Evolutionary conservation across 2,329 filamentous ascomycete genomes (phyloP).

Genomic region (Penicillium oxalicum): DNA sequence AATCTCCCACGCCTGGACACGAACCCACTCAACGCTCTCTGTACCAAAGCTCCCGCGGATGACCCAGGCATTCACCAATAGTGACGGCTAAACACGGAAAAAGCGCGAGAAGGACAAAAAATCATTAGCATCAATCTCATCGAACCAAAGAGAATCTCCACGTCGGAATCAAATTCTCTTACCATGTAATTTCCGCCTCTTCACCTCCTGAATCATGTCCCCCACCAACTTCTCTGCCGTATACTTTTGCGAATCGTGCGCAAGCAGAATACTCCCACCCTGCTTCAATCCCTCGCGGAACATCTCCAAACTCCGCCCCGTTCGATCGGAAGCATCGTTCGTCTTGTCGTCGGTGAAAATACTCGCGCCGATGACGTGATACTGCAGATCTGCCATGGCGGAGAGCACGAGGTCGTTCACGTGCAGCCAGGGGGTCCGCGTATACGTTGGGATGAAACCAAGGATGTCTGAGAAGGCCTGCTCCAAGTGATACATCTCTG

Average conservation of each 20-base stretch:
- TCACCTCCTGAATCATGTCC: constrained; percentile 34
- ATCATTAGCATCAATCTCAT: neutral
- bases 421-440: constrained; percentile 43
- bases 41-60: constrained; percentile 51
- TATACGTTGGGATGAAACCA: constrained; percentile 44
- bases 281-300: constrained; percentile 28
- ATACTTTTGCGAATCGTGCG: constrained; percentile 35
- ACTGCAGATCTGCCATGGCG: constrained; percentile 39
- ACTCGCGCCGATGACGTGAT: constrained; percentile 41
- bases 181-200: constrained; percentile 37
- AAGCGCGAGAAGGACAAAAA: neutral
- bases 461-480: constrained; percentile 35
- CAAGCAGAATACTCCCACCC: constrained; percentile 30
- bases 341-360: constrained; percentile 43
- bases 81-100: constrained; percentile 41
- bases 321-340: constrained; percentile 27
- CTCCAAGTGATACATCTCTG: constrained; percentile 41
- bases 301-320: constrained; percentile 26
- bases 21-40: constrained; percentile 11
- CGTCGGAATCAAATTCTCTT: neutral
- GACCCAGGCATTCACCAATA: constrained; percentile 53
- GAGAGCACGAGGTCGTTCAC: constrained; percentile 28
- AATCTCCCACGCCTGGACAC: no score
- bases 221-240: constrained; percentile 31
- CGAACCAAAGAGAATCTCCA: neutral